phyloP scores from a whole-genome alignment of 225 moss, liverwort and hornwort genomes.

The Physcomitrium patens region DNA sequence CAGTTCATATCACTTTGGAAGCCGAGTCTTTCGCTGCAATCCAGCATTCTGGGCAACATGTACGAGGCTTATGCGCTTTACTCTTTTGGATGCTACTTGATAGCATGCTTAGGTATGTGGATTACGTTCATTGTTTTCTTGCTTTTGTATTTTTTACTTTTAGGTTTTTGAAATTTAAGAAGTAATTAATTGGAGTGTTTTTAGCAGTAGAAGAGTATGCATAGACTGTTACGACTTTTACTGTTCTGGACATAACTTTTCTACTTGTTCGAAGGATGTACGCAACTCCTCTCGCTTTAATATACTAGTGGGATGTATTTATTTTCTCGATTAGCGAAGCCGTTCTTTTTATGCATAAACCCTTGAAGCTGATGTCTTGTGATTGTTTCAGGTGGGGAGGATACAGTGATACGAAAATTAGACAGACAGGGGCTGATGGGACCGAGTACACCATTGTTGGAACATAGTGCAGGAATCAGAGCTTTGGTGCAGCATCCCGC shows the following conservation, averaged over 20 bases:
- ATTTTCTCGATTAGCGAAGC: too few relatives aligned
- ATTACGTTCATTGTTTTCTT: slow-evolving; percentile 23
- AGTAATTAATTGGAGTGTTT: too few relatives aligned
- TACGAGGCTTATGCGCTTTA: slow-evolving; percentile 98
- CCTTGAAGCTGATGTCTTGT: slow-evolving; percentile 24
- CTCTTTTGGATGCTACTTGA: slow-evolving; percentile 95
- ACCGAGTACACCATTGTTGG: slow-evolving; percentile 87
- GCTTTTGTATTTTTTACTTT: background rate
- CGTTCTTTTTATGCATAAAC: background rate
- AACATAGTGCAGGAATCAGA: slow-evolving; percentile 69
- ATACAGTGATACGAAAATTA: slow-evolving; percentile 74
- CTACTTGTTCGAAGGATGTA: background rate
- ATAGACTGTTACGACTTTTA: background rate
- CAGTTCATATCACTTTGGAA: slow-evolving; percentile 95
- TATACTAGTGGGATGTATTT: too few relatives aligned
- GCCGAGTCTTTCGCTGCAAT: slow-evolving; percentile 68
- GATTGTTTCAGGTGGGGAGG: slow-evolving; percentile 82
- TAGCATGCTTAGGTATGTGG: slow-evolving; percentile 92
- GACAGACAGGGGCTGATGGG: slow-evolving; percentile 87
- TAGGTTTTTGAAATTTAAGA: too few relatives aligned
- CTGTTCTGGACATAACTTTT: background rate
- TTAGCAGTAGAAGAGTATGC: background rate
- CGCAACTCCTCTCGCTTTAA: too few relatives aligned
- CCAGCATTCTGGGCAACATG: slow-evolving; percentile 92
- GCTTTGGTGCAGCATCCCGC: slow-evolving; percentile 85